Conservation (phyloP, 202 grass and related monocot genomes). For the Schoenoplectus triqueter region DNA sequence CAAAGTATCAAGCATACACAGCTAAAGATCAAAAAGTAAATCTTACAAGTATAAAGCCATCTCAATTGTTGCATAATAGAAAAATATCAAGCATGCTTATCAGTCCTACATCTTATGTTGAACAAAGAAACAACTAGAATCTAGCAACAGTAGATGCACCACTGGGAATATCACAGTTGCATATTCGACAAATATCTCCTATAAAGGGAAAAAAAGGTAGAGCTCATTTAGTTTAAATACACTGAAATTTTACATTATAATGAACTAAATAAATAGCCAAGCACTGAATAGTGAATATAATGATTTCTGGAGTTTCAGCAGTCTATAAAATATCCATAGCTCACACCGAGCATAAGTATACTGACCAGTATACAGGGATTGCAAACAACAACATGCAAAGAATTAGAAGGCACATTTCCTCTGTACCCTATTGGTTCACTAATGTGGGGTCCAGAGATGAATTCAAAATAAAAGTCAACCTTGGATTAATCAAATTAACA, state of each 20-base stretch:
- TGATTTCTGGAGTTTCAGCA: background rate
- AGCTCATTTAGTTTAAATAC: background rate
- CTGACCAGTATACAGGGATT: background rate
- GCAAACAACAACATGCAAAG: background rate
- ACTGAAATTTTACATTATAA: slow-evolving; percentile 10
- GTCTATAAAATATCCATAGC: background rate
- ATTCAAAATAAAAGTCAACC: too few relatives aligned
- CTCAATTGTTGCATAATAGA: background rate
- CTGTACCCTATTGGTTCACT: background rate
- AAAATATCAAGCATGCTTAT: background rate
- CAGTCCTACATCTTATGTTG: background rate
- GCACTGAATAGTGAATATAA: background rate
- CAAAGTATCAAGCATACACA: background rate
- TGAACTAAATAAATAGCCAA: background rate
- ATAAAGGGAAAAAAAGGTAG: background rate
- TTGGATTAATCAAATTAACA: too few relatives aligned
- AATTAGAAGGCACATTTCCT: background rate
- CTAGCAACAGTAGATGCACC: background rate
- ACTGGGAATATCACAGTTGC: slow-evolving; percentile 23
- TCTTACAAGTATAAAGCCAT: slow-evolving; percentile 6
- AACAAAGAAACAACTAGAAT: background rate
- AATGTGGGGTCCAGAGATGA: background rate
- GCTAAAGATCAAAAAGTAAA: slow-evolving; percentile 6
- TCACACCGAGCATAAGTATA: background rate
- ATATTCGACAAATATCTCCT: slow-evolving; percentile 30